Evolutionary conservation across 257 asterid genomes (phyloP), one percentile per base, ranked within the genome.

Genomic region (Knoxia roxburghii): DNA sequence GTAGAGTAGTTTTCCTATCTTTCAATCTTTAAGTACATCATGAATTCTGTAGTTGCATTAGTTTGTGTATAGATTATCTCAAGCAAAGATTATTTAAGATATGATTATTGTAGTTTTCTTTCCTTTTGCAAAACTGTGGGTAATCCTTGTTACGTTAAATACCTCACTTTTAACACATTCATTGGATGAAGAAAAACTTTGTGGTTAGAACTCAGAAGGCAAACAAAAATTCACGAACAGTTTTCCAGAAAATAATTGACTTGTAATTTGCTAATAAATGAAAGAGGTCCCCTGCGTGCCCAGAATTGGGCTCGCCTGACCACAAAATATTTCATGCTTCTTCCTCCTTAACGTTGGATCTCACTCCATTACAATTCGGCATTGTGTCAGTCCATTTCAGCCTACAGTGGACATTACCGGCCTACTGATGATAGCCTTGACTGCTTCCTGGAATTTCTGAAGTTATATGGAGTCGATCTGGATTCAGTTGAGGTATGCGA

Each of bases 321-420:
- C 14, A 45, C 21, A 20, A 17, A 10, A 26, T 37, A 32, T 35
- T 23, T 18, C 29, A 69, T 49, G 33, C 45, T 32, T 67, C 4
- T 62, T 54, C 59, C 62, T 49, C 59, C 21, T 1, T 29, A 0
- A 32, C 59, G 21, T 63, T 33, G 46, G 70, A 71, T 72, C 73
- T 68, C 26, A 74, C 54, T 60, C 46, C 13, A 50, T 21, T 37
- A n/a, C 32, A 3, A 30, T 17, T 67, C 48, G 33, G 30, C 64
- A 48, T 76, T 72, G 29, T 48, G 64, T 40, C 85, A 94, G 99
- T 66, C 85, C 46, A 84, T 94, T 73, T 94, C 97, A 70, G 86
- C 99, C 65, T 94, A 90, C 81, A 94, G 99, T 37, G 99, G 99
- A 60, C 99, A 94, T 83, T 94, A 94, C 77, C 89, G 79, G 77